Evolutionary conservation across 2,329 filamentous ascomycete genomes (phyloP).

Genomic region (Diaporthe sp.): DNA sequence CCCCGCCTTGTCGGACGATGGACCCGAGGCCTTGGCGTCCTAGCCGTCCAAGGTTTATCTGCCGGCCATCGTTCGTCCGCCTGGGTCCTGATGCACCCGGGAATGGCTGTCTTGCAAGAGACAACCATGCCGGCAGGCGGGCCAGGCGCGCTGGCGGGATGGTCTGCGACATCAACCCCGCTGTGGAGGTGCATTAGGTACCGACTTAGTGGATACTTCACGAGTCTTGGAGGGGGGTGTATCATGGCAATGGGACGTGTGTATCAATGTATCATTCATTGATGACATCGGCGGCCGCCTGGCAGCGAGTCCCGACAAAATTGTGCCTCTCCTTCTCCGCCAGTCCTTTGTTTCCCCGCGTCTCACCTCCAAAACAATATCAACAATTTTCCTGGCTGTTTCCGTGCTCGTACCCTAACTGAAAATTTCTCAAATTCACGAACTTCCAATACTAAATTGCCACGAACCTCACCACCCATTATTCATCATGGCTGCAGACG

Average conservation of each 20-base stretch:
- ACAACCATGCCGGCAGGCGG: neutral
- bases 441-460: neutral
- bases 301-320: neutral
- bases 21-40: neutral
- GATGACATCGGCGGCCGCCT: neutral
- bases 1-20: neutral
- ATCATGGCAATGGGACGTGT: neutral
- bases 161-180: slow-evolving; percentile 1
- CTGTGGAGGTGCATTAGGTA: neutral
- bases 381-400: neutral
- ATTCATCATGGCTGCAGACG: slow-evolving; percentile 2
- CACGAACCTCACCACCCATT: neutral
- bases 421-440: neutral
- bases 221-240: neutral
- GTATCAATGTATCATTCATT: neutral
- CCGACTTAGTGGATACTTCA: neutral
- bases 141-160: neutral
- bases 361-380: neutral
- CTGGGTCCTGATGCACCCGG: neutral
- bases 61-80: neutral
- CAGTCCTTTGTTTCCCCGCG: neutral
- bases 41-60: neutral
- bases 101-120: neutral
- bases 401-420: too few relatives aligned
- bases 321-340: neutral